These are phyloP conservation scores for Pistacia atlantica DNA, from an alignment of 345 rosid genomes.

Conservation along the genomic window DNA sequence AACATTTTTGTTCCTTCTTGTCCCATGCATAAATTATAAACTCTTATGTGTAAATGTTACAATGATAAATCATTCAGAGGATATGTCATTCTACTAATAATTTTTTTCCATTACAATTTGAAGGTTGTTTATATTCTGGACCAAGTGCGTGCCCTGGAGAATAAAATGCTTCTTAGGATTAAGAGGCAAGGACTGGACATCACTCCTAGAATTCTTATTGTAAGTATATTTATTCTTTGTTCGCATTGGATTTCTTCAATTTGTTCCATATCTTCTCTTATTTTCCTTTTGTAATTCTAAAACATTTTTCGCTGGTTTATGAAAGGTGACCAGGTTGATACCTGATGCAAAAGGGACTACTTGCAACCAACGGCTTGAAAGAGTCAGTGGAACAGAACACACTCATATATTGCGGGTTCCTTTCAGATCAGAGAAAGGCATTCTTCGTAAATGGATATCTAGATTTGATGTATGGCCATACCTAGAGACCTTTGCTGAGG, in stretches of 20 bases:
- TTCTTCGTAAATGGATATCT: conserved; percentile 93
- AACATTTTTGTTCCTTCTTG: neutral
- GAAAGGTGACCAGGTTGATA: conserved; percentile 85
- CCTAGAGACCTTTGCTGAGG: conserved; percentile 88
- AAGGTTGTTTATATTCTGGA: conserved; percentile 96
- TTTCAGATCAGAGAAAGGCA: conserved; percentile 85
- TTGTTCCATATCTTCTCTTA: neutral
- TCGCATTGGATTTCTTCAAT: neutral
- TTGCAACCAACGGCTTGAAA: conserved; percentile 90
- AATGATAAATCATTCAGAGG: neutral
- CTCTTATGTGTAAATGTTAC: neutral
- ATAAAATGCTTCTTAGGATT: conserved; percentile 86
- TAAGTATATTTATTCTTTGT: conserved; percentile 35
- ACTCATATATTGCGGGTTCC: conserved; percentile 87
- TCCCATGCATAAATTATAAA: neutral
- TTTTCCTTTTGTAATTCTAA: conserved; percentile 8
- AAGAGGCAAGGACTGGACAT: conserved; percentile 85
- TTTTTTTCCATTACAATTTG: conserved; percentile 17
- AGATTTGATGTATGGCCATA: conserved; percentile 99
- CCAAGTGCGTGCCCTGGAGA: conserved; percentile 97
- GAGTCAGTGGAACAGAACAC: conserved; percentile 91
- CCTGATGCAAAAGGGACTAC: conserved; percentile 95
- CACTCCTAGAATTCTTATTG: conserved; percentile 83
- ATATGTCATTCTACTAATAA: conserved; percentile 4
- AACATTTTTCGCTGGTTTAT: conserved; percentile 19